A percentile compares a stretch with the other conserved stretches of the same genome.
Evolutionary conservation across 306 rosid genomes (phyloP).

Genomic region (Oxytropis ochrocephala): DNA sequence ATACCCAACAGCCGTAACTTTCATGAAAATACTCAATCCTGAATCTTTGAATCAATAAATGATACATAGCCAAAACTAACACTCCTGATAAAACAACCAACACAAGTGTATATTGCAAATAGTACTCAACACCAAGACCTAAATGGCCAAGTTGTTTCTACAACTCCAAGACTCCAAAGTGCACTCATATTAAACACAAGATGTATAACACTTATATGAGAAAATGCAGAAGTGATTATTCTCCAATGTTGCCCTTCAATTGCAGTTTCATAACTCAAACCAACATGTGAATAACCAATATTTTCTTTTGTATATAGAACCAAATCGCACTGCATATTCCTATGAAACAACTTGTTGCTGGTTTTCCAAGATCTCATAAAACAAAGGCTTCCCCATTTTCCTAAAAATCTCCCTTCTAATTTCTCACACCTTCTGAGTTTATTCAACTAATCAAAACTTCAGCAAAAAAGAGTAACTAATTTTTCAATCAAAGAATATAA

Average conservation of each 20-base stretch:
- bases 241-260: constrained; percentile 93
- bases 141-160: constrained; percentile 62
- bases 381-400: constrained; percentile 85
- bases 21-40: constrained; percentile 81
- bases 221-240: constrained; percentile 83
- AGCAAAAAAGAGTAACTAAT: neutral
- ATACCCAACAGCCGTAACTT: constrained; percentile 85
- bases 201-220: constrained; percentile 87
- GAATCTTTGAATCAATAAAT: constrained; percentile 73
- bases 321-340: constrained; percentile 84
- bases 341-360: constrained; percentile 77
- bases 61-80: constrained; percentile 73
- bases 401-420: constrained; percentile 14
- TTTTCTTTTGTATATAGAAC: constrained; percentile 89
- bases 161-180: constrained; percentile 92
- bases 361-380: constrained; percentile 87
- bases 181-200: constrained; percentile 97
- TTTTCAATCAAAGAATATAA: constrained; percentile 19
- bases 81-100: constrained; percentile 70
- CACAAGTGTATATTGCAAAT: constrained; percentile 91
- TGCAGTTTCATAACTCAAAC: constrained; percentile 86
- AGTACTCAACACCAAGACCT: constrained; percentile 81
- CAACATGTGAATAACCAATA: constrained; percentile 93
- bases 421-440: neutral
- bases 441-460: constrained; percentile 9